These are phyloP conservation scores for Trypanosoma lewisi DNA, from an alignment of 208 protist genomes.

Conservation along the genomic window DNA sequence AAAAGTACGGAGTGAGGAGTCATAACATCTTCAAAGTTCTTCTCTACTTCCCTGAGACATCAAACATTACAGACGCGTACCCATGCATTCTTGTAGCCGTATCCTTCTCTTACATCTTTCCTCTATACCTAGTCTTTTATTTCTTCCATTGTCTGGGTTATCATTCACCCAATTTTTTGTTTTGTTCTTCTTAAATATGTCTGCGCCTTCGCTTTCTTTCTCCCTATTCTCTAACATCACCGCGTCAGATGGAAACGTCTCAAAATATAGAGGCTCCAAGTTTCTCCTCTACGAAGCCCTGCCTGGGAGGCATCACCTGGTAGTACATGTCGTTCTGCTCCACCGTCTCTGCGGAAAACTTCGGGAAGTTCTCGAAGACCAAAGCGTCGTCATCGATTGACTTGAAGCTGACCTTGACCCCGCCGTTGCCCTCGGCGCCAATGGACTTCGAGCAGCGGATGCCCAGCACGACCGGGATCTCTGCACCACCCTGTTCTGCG, in stretches of 20 bases:
- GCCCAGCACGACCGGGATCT: constrained; percentile 67
- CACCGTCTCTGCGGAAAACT: constrained; percentile 57
- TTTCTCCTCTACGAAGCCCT: constrained; percentile 52
- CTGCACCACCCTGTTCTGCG: constrained; percentile 19
- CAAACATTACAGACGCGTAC: no score
- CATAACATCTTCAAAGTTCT: no score
- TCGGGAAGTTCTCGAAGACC: constrained; percentile 88
- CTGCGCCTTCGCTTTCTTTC: no score
- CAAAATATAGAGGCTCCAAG: constrained; percentile 23
- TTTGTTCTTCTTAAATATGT: no score
- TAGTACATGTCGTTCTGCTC: constrained; percentile 45
- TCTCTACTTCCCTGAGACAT: no score
- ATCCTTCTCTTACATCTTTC: no score
- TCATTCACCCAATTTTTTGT: no score
- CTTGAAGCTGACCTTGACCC: constrained; percentile 31
- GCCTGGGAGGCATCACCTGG: constrained; percentile 45
- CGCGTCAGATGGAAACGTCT: not conserved
- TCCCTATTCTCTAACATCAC: no score
- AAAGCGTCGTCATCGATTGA: constrained; percentile 42
- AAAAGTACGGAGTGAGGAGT: no score
- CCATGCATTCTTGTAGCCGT: no score
- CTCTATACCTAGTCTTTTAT: no score
- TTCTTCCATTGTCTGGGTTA: no score
- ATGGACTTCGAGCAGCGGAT: constrained; percentile 27
- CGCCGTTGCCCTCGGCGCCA: constrained; percentile 4